These are phyloP conservation scores for Sordariomycetes sp. DNA, from an alignment of 2,329 filamentous ascomycete genomes.

Conservation along the genomic window DNA sequence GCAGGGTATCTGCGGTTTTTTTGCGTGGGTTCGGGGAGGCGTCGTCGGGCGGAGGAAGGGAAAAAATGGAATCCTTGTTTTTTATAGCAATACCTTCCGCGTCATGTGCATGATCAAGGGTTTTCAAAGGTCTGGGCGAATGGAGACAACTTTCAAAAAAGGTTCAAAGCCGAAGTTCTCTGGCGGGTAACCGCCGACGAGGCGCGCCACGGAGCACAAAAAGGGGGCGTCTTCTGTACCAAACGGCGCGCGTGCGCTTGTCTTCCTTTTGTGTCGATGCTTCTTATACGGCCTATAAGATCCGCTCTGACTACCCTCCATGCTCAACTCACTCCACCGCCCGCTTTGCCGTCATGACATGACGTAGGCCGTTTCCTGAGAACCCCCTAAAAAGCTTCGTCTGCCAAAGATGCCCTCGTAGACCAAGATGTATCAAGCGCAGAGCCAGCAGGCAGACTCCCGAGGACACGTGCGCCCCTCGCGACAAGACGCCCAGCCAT, in stretches of 20 bases:
- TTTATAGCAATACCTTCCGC: slow-evolving; percentile 3
- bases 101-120: slow-evolving; percentile 5
- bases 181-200: not conserved
- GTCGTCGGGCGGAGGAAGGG: not conserved
- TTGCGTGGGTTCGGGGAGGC: not conserved
- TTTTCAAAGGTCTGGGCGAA: slow-evolving; percentile 4
- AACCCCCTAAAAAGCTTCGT: no score
- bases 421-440: no score
- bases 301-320: no score
- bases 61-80: not conserved
- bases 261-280: not conserved
- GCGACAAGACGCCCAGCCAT: not conserved
- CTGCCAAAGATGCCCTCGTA: no score
- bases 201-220: not conserved
- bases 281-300: no score
- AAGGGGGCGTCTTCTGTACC: not conserved
- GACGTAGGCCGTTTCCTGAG: no score
- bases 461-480: no score
- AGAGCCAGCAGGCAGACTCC: no score
- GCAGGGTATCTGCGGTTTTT: not conserved
- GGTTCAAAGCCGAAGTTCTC: not conserved
- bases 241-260: not conserved
- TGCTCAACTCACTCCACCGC: no score
- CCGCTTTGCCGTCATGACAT: no score
- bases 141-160: not conserved